Evolutionary conservation across 495 filamentous ascomycete species (phyloP).

Genomic region (Neurospora africana): DNA sequence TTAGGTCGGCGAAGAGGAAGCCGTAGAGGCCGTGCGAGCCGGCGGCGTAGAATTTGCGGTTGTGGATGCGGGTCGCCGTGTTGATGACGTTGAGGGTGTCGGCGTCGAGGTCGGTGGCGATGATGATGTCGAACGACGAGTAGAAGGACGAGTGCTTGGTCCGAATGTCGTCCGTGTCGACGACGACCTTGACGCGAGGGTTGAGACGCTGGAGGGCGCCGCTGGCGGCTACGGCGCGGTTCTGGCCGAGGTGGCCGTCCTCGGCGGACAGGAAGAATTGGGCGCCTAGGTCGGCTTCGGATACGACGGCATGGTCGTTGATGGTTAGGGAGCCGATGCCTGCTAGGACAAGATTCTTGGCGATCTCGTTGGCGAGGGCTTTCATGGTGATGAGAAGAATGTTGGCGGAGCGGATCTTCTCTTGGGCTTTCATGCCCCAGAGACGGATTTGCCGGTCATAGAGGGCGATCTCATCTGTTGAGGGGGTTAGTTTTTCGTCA

Average conservation of each 20-base stretch:
- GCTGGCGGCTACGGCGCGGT: conserved; percentile 76
- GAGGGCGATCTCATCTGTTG: conserved; percentile 84
- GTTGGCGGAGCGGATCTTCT: conserved; percentile 76
- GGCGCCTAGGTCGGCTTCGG: conserved; percentile 70
- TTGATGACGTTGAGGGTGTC: conserved; percentile 66
- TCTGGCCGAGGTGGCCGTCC: conserved; percentile 59
- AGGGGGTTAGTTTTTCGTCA: neutral
- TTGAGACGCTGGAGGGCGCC: conserved; percentile 74
- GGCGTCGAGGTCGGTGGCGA: conserved; percentile 82
- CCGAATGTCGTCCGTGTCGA: conserved; percentile 55
- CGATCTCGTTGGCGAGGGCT: conserved; percentile 88
- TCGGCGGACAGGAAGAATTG: conserved; percentile 77
- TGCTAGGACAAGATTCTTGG: conserved; percentile 94
- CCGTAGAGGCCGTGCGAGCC: conserved; percentile 85
- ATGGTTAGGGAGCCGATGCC: conserved; percentile 89
- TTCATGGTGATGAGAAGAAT: conserved; percentile 82
- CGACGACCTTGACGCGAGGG: conserved; percentile 69
- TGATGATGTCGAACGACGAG: conserved; percentile 68
- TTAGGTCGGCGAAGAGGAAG: conserved; percentile 87
- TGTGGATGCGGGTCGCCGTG: conserved; percentile 62
- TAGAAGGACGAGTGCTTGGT: conserved; percentile 61
- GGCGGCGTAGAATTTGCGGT: conserved; percentile 78
- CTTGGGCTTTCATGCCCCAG: conserved; percentile 93
- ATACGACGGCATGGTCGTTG: conserved; percentile 67
- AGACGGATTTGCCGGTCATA: conserved; percentile 98